Conservation (phyloP, 768 basidiomycete genomes). For the Mycena latifolia region DNA sequence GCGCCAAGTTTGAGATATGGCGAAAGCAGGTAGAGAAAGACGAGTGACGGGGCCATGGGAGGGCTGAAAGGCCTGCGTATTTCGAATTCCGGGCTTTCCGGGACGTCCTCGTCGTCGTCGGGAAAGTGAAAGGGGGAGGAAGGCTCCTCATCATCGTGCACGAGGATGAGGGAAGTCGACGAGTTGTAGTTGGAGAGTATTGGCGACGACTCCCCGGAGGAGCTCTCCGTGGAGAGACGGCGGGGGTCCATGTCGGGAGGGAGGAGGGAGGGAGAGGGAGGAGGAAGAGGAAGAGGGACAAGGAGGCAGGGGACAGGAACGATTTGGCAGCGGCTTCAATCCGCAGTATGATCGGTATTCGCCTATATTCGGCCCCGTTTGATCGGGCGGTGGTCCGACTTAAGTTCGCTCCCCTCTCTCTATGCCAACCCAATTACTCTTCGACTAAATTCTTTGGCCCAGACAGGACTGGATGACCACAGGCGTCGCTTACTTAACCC, state of each 20-base stretch:
- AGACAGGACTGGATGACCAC: no score
- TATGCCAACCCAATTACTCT: constrained; percentile 2
- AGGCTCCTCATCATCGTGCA: constrained; percentile 65
- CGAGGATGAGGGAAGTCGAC: constrained; percentile 72
- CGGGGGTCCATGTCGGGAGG: constrained; percentile 25
- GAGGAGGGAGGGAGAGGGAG: not conserved
- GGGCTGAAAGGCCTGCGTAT: constrained; percentile 56
- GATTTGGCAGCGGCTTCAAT: not conserved
- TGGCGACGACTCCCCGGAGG: constrained; percentile 38
- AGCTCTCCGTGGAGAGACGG: constrained; percentile 34
- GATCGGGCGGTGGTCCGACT: not conserved
- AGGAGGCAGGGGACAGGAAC: not conserved
- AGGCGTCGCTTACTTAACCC: no score
- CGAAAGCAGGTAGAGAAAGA: constrained; percentile 78
- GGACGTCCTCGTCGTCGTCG: constrained; percentile 62
- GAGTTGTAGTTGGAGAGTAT: constrained; percentile 50
- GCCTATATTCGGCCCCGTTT: not conserved
- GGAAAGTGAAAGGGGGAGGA: constrained; percentile 55
- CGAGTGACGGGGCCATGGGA: constrained; percentile 66
- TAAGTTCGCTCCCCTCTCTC: not conserved
- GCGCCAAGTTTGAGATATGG: constrained; percentile 82
- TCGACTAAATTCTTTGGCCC: no score
- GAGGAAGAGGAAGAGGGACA: not conserved
- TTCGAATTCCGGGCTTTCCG: constrained; percentile 60
- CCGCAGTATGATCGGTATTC: not conserved